Evolutionary conservation across 2,329 filamentous ascomycete genomes (phyloP).

Genomic region (Nothomitra cinnamomea): DNA sequence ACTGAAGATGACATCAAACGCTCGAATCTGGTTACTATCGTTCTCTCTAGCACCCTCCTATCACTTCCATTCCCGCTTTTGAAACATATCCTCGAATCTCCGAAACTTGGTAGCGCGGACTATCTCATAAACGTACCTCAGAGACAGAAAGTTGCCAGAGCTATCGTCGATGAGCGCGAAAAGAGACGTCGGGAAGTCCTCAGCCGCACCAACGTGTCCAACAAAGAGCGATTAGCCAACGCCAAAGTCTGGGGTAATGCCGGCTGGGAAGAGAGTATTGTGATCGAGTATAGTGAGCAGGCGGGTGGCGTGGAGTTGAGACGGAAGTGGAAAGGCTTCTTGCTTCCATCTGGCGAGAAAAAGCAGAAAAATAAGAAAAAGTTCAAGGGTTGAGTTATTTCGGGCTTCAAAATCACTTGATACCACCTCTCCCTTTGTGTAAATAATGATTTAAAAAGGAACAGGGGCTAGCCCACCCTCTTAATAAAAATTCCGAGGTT

Average conservation of each 20-base stretch:
- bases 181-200: constrained; percentile 27
- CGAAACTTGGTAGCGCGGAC: constrained; percentile 29
- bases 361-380: not conserved
- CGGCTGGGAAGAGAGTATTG: constrained; percentile 17
- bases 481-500: too few species aligned
- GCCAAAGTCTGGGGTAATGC: constrained; percentile 17
- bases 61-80: constrained; percentile 53
- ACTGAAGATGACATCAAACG: constrained; percentile 23
- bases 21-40: constrained; percentile 22
- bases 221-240: constrained; percentile 15
- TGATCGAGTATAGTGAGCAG: constrained; percentile 1
- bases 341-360: not conserved
- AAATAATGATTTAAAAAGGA: too few species aligned
- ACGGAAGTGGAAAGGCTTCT: not conserved
- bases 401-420: too few species aligned
- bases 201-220: constrained; percentile 12
- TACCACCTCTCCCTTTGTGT: too few species aligned
- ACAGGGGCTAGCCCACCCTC: too few species aligned
- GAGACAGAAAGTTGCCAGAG: constrained; percentile 31
- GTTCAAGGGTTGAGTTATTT: not conserved
- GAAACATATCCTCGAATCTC: constrained; percentile 47
- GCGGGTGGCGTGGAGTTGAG: not conserved
- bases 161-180: constrained; percentile 41
- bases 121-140: constrained; percentile 22
- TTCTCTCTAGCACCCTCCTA: constrained; percentile 49